Percentiles rank a stretch among this genome's conserved stretches.
Conservation (phyloP, 306 rosid species). For the Myrica gale region DNA sequence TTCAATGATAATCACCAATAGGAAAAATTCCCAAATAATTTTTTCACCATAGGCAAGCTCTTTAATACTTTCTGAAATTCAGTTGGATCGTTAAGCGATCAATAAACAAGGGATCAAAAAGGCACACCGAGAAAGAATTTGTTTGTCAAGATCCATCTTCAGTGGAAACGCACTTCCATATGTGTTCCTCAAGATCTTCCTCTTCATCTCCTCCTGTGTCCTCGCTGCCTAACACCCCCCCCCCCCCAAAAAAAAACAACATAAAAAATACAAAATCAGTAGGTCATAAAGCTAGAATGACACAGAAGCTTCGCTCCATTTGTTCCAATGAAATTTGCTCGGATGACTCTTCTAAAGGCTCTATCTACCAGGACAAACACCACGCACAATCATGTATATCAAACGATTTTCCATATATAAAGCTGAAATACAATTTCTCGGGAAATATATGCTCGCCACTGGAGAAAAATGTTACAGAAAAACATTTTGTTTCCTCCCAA, state of each 20-base stretch:
- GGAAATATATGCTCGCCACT: neutral
- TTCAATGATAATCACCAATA: neutral
- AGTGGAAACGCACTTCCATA: slow-evolving; percentile 76
- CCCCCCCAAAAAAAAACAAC: slow-evolving; percentile 8
- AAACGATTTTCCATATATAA: neutral
- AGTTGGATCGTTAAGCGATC: neutral
- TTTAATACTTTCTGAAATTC: neutral
- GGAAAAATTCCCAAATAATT: neutral
- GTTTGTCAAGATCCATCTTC: slow-evolving; percentile 77
- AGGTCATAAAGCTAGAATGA: neutral
- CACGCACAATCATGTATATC: neutral
- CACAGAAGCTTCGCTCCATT: neutral
- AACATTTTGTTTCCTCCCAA: too few relatives aligned
- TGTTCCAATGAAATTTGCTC: neutral
- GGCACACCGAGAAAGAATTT: slow-evolving; percentile 70
- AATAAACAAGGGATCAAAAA: neutral
- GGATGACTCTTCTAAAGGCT: neutral
- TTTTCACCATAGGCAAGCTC: neutral
- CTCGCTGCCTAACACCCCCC: slow-evolving; percentile 34
- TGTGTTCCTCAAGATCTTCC: slow-evolving; percentile 51
- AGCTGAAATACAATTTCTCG: neutral
- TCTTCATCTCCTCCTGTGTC: slow-evolving; percentile 52
- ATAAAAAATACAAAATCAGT: neutral
- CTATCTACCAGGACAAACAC: neutral
- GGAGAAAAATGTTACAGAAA: neutral